Base-by-base conservation (phyloP, 176 grass and related monocot species). In the Eragrostis nindensis region DNA sequence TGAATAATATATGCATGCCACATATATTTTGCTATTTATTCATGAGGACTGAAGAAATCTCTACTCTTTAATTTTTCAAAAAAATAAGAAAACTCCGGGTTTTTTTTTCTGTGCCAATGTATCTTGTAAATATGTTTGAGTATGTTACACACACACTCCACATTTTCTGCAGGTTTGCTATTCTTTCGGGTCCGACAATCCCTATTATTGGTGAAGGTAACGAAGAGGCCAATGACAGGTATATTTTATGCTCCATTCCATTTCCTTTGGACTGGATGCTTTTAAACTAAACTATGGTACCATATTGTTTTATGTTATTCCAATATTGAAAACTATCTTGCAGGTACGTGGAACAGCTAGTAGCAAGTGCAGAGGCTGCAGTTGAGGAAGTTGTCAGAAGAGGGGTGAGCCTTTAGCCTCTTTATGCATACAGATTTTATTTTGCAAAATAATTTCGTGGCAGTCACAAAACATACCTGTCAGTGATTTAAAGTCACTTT, bases 171-270 rank as follows among this genome's bases (percentile, higher is more conserved):
- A 99, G 97, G 78, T 99, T 99, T 83, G 97, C 93, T 76, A 85
- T 99, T 90, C 80, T 99, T 30, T 95, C 82, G 73, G 97, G 93
- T 46, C 97, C 97, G 1, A 99, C 97, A 82, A 96, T 99, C 41
- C 97, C 97, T 5, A 99, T 99, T 77, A 91, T 99, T 68, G 97
- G 97, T 79, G 97, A 99, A 87, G 97, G 93, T 40, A 89, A 95
- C 56, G 97, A 91, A 93, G 93, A 99, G 87, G 90, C 97, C 49
- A 99, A 99, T 67, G 97, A 99, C 82, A 91, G 84, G 97, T 99
- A 84, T 67, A 41, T 84, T 80, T 73, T 70, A 13, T 74, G 38
- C 66, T 38, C 27, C 53, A 74, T 80, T 75, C 27, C 19, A 80
- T 78, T 77, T 36, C 39, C 75, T 57, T 54, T 18, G 48, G 81